Base-by-base conservation (phyloP, 1,284 basidiomycete genomes). In the Neonothopanus nambi region DNA sequence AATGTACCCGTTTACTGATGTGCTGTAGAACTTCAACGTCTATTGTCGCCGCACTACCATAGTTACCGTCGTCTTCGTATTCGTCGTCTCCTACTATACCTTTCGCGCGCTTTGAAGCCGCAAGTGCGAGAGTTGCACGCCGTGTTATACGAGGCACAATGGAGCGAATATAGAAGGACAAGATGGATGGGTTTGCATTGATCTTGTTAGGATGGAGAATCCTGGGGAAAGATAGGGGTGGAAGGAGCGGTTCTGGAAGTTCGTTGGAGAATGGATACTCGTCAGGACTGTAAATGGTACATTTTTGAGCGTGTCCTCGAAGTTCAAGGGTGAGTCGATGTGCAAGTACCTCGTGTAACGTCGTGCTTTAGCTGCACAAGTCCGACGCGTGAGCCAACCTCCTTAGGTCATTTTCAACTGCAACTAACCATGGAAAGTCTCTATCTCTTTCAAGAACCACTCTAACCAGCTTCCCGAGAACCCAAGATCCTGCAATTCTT, bases 361-460 rank as follows among this genome's bases (percentile, higher is more conserved):
- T 57, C 95, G 79, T 26, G 94, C 95, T 73, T 95, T 96, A 48
- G 95, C 95, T 98, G 64, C 26, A 40, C 28, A n/a, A n/a, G n/a
- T n/a, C n/a, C n/a, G 43, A 24, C 24, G 37, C 35, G 30, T 38
- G 60, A 53, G 57, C 44, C 43, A 43, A 17, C 9, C 28, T 36
- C n/a, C 13, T 20, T 17, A 42, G 26, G 30, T 39, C 21, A 13
- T 18, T 4, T 13, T 24, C 15, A 12, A 18, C 17, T 1, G 1
- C 33, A 15, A 74, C 91, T 60, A 60, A 93, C 95, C 94, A 74
- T 99, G 96, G 69, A 96, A 95, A 1, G 79, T 78, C 74, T 99
- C 97, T 0, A 81, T 98, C 74, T 98, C 95, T 63, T 89, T 89
- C 70, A 99, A 75, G 73, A 99, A 95, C 97, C 97, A 99, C 54